Percentiles rank a stretch among this genome's conserved stretches.
Evolutionary conservation across 768 basidiomycete species (phyloP).

Genomic region (Exidia glandulosa): DNA sequence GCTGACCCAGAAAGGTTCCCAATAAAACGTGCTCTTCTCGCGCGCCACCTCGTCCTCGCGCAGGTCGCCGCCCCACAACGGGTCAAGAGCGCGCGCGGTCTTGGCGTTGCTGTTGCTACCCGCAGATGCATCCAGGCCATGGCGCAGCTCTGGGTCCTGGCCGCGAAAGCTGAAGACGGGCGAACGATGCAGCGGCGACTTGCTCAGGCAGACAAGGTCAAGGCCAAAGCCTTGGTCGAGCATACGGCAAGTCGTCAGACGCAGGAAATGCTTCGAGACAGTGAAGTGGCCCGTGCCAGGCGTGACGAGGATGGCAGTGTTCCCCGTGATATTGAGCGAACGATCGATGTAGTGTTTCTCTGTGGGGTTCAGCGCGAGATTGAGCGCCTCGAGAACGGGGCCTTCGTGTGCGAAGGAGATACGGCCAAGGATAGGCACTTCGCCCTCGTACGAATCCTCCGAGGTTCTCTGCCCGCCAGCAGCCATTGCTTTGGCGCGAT

Average conservation of each 20-base stretch:
- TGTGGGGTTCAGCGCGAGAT: constrained; percentile 82
- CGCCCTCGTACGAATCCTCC: constrained; percentile 23
- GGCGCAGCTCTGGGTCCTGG: constrained; percentile 26
- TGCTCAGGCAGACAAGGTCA: constrained; percentile 80
- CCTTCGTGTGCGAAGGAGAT: constrained; percentile 87
- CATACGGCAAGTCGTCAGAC: constrained; percentile 87
- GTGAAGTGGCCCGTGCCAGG: constrained; percentile 92
- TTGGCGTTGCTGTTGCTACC: no score
- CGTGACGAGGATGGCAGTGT: constrained; percentile 74
- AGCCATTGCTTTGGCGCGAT: constrained; percentile 35
- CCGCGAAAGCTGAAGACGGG: constrained; percentile 87
- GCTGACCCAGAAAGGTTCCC: constrained; percentile 83
- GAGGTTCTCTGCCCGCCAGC: constrained; percentile 26
- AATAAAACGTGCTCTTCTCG: constrained; percentile 61
- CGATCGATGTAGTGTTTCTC: constrained; percentile 95
- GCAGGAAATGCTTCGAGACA: constrained; percentile 80
- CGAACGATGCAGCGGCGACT: constrained; percentile 85
- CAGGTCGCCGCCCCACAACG: constrained; percentile 59
- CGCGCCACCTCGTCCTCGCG: constrained; percentile 26
- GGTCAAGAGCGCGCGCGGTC: constrained; percentile 42
- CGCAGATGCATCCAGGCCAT: constrained; percentile 8
- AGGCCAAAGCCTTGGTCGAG: constrained; percentile 87
- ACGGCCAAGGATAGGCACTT: constrained; percentile 60
- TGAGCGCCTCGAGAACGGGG: constrained; percentile 89
- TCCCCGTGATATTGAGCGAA: constrained; percentile 80